Percentiles rank a stretch among this genome's conserved stretches.
phyloP scores from a whole-genome alignment of 345 rosid species.

The Bruguiera parviflora region DNA sequence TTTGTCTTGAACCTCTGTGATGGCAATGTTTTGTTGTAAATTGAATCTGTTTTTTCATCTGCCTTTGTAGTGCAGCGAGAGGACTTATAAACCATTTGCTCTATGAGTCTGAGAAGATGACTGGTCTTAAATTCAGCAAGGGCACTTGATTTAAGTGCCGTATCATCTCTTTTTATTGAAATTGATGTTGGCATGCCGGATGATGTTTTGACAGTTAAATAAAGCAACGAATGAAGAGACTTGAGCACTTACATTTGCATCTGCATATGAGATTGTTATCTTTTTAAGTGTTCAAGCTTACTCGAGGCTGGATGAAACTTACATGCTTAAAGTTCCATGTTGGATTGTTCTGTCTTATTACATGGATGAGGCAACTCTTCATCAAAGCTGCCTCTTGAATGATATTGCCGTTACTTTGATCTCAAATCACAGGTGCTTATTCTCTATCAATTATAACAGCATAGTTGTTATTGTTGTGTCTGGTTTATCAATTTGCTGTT shows the following conservation, averaged over 20 bases:
- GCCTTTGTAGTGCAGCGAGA: slow-evolving; percentile 76
- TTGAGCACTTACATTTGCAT: too few relatives aligned
- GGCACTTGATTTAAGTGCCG: slow-evolving; percentile 16
- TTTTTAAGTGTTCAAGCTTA: too few relatives aligned
- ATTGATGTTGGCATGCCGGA: not conserved
- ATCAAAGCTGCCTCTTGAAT: not conserved
- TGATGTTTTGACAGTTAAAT: not conserved
- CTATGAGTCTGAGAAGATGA: slow-evolving; percentile 67
- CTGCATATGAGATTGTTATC: too few relatives aligned
- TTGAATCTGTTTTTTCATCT: not conserved
- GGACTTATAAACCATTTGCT: slow-evolving; percentile 93
- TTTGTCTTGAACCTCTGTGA: not conserved
- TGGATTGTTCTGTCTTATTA: too few relatives aligned
- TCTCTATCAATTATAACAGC: not conserved
- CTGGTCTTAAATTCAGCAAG: slow-evolving; percentile 76
- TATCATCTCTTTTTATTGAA: not conserved
- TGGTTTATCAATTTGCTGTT: not conserved
- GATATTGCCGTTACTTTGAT: not conserved
- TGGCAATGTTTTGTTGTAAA: too few relatives aligned
- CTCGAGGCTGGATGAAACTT: too few relatives aligned
- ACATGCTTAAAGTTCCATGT: too few relatives aligned
- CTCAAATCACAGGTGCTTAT: not conserved
- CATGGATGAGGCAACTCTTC: too few relatives aligned
- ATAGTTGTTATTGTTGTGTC: not conserved
- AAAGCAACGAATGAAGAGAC: not conserved